Base-by-base conservation (phyloP, 2,329 filamentous ascomycete genomes). In the Neopestalotiopsis sp. region DNA sequence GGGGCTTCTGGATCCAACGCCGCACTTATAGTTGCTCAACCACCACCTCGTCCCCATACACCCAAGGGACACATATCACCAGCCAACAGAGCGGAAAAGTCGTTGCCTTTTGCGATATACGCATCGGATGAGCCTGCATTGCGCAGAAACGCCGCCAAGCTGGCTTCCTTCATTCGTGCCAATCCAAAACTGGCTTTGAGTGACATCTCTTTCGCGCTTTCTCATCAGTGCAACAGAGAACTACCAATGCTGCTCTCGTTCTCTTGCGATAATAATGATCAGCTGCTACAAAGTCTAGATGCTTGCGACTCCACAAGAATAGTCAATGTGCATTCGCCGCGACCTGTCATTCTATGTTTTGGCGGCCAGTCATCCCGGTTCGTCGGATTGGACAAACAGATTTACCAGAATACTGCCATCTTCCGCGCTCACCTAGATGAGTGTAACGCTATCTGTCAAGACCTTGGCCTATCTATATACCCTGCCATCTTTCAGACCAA, bases 341-440 rank as follows among this genome's bases (percentile, higher is more conserved):
- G 38, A 1, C 61, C 61, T 17, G 76, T 81, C 1, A 70, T 84
- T 0, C 66, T 84, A 0, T 79, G 77, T 67, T 83, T 82, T 42
- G 76, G 78, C 2, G 79, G 79, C 1, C 81, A 83, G 66, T 68
- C 76, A 0, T 73, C 71, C 0, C 76, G 67, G 1, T 78, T 68
- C 49, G 68, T 83, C 14, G 77, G 77, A 1, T 70, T 82, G 0
- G 74, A 78, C 24, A 66, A 73, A 0, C 68, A 69, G 1, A 30
- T 82, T 0, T 84, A 79, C 64, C 72, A 81, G 0, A 61, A 63
- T 3, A 63, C 69, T 0, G 24, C 34, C 0, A 5, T 79, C 38
- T 79, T 91, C 6, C 78, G 88, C 4, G 73, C 74, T 1, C 89
- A 85, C 76, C 81, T 91, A 69, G 83, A 85, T 80, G 62, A 80